Conservation (phyloP, 768 basidiomycete genomes). For the Agaricus subrufescens region DNA sequence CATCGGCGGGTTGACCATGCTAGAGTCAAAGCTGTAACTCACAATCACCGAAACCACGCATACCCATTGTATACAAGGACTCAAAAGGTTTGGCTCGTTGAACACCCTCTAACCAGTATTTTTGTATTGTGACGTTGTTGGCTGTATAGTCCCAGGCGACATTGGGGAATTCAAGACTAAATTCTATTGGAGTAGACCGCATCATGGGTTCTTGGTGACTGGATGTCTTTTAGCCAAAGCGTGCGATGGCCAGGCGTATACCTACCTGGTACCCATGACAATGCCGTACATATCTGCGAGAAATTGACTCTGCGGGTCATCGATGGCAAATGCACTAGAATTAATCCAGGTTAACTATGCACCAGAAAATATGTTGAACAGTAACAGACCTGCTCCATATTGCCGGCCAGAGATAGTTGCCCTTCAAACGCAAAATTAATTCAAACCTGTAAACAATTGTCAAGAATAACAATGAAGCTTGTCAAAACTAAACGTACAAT, state of each 20-base stretch:
- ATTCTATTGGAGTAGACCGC: slow-evolving; percentile 66
- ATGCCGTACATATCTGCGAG: slow-evolving; percentile 63
- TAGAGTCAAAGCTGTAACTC: slow-evolving; percentile 9
- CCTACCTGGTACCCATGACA: slow-evolving; percentile 64
- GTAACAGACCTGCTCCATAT: slow-evolving; percentile 35
- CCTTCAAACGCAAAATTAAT: slow-evolving; percentile 59
- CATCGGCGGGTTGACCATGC: not conserved
- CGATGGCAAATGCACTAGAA: slow-evolving; percentile 46
- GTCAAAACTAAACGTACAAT: slow-evolving; percentile 29
- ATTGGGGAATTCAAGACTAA: slow-evolving; percentile 28
- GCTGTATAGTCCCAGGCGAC: slow-evolving; percentile 63
- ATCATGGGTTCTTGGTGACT: slow-evolving; percentile 76
- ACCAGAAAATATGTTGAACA: not conserved
- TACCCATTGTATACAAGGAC: slow-evolving; percentile 61
- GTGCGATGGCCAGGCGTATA: not conserved
- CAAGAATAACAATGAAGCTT: not conserved
- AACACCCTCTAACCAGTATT: slow-evolving; percentile 59
- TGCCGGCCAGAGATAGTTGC: slow-evolving; percentile 69
- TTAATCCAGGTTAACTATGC: not conserved
- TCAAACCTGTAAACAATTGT: slow-evolving; percentile 44
- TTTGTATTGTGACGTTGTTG: slow-evolving; percentile 50
- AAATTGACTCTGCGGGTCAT: slow-evolving; percentile 57
- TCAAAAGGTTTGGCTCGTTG: slow-evolving; percentile 57
- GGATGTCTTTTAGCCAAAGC: not conserved
- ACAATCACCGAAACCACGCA: slow-evolving; percentile 62